Conservation (phyloP, 768 basidiomycete genomes). For the Pulveroboletus sp. region DNA sequence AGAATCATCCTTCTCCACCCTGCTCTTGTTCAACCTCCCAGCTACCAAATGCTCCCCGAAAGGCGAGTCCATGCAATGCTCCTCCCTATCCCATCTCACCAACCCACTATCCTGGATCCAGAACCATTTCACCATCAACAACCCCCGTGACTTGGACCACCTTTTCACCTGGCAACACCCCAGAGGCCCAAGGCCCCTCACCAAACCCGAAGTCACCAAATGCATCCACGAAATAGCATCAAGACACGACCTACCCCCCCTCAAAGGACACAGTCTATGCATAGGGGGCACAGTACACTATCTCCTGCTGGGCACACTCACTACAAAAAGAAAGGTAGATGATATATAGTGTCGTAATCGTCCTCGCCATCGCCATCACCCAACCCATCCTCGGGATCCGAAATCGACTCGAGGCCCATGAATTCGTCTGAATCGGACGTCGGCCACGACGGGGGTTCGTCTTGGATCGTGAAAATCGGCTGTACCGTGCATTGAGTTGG, state of each 20-base stretch:
- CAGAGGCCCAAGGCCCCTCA: background rate
- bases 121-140: background rate
- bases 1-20: too few species aligned
- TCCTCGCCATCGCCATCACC: constrained; percentile 58
- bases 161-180: background rate
- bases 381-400: constrained; percentile 72
- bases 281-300: too few species aligned
- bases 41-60: background rate
- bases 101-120: background rate
- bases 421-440: constrained; percentile 64
- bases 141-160: background rate
- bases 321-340: too few species aligned
- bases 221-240: background rate
- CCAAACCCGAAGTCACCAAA: background rate
- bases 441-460: constrained; percentile 86
- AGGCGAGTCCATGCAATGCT: background rate
- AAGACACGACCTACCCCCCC: background rate
- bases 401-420: constrained; percentile 80
- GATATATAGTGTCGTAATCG: constrained; percentile 49
- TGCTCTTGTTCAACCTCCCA: background rate
- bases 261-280: too few species aligned
- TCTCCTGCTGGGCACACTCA: too few species aligned
- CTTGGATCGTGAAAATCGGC: constrained; percentile 82
- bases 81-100: background rate
- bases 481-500: constrained; percentile 44